Base-by-base conservation (phyloP, 495 filamentous ascomycete species). In the Penicillium paradoxum region DNA sequence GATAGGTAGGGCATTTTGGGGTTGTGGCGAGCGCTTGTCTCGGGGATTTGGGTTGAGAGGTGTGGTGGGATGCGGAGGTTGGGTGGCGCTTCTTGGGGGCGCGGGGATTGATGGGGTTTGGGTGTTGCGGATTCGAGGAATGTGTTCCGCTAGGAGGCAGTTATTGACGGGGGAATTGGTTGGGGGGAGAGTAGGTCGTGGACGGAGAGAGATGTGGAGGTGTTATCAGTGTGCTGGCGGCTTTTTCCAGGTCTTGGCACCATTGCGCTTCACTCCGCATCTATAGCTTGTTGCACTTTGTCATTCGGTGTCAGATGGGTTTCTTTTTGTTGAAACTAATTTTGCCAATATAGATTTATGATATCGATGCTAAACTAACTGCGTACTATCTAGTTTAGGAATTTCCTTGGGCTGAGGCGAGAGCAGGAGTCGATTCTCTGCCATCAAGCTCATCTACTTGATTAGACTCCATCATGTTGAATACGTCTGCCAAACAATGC, bases 1-100 rank as follows among this genome's bases (percentile, higher is more conserved):
- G 75, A 60, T 43, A 86, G 72, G 67, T 80, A 78, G n/a, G 81
- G 79, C 83, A 87, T 86, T 36, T 51, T 65, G 54, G 24, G 10
- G 50, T 40, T 40, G 24, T 51, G 49, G 54, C 50, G 52, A 62
- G 59, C 53, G 43, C 49, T 29, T 45, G 52, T 53, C 58, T 62
- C 53, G 56, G 51, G 55, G 15, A 18, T 2, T 45, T 25, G 32
- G 32, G 9, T 36, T 17, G 19, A n/a, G 18, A 36, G 18, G 15
- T 55, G 45, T 40, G 36, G 30, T 48, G 36, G 37, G 45, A 29
- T 33, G 9, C 19, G 19, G 27, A 45, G 27, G 14, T 27, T n/a
- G 27, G 49, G 41, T 44, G 22, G 33, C 17, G 36, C 15, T 13
- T n/a, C 1, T 49, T 29, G n/a, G n/a, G 36, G n/a, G 34, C 7